These are phyloP conservation scores for Cerioporus squamosus DNA, from an alignment of 1,284 basidiomycete species.

Conservation along the genomic window DNA sequence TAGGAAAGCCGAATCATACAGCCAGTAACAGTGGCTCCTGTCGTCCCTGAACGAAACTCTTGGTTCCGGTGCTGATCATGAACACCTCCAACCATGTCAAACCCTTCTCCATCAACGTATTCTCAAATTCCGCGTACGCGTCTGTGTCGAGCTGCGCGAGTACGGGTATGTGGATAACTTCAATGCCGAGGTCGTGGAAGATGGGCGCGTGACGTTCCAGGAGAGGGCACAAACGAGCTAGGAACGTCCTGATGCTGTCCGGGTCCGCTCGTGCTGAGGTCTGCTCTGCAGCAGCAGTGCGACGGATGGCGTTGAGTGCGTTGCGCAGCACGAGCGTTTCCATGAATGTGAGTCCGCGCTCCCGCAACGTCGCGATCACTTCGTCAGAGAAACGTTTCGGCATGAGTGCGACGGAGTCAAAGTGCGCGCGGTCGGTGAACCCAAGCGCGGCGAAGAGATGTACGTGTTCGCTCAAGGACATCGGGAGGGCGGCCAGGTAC, in stretches of 20 bases:
- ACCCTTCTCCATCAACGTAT: neutral
- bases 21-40: neutral
- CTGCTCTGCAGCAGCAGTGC: neutral
- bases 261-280: neutral
- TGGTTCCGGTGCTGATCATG: slow-evolving; percentile 4
- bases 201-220: slow-evolving; percentile 2
- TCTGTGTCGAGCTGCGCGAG: slow-evolving; percentile 9
- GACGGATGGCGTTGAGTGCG: slow-evolving; percentile 3
- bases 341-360: slow-evolving; percentile 14
- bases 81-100: slow-evolving; percentile 11
- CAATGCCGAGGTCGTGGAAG: slow-evolving; percentile 10
- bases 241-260: slow-evolving; percentile 4
- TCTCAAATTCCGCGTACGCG: slow-evolving; percentile 12
- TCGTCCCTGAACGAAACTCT: neutral
- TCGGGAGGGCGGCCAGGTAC: neutral
- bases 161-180: slow-evolving; percentile 8
- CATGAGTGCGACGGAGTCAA: neutral
- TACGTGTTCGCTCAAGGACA: neutral
- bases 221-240: neutral
- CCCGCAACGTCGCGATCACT: neutral
- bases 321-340: slow-evolving; percentile 14
- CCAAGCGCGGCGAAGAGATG: too few relatives aligned
- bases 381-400: neutral
- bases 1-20: neutral
- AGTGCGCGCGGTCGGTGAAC: neutral